Evolutionary conservation across 306 rosid genomes (phyloP).

Genomic region (Acacia acuminata): DNA sequence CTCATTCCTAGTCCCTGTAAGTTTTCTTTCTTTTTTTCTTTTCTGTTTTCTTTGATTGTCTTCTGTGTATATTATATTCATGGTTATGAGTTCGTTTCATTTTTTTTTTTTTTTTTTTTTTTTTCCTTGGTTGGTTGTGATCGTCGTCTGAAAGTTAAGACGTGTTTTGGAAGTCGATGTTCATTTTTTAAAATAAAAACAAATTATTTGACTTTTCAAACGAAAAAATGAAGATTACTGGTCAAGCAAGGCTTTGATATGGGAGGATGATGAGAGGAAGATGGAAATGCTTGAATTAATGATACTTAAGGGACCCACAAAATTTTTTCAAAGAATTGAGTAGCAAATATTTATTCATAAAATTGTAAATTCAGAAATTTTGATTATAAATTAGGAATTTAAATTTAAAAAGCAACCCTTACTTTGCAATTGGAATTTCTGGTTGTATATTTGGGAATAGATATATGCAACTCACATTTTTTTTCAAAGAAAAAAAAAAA

Average conservation of each 20-base stretch:
- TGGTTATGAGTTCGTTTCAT: neutral
- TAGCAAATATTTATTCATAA: neutral
- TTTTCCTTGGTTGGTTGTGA: neutral
- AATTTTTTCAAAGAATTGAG: too few relatives aligned
- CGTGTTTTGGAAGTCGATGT: neutral
- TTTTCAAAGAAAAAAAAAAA: too few relatives aligned
- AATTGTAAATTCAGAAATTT: too few relatives aligned
- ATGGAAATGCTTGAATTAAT: neutral
- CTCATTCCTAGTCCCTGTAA: conserved; percentile 26
- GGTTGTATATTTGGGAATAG: neutral
- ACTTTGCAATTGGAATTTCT: neutral
- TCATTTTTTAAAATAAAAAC: neutral
- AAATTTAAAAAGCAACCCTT: neutral
- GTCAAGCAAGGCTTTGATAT: neutral
- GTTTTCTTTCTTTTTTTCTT: neutral
- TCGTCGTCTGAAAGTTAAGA: neutral
- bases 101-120: neutral
- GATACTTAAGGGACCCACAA: neutral
- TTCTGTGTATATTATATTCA: neutral
- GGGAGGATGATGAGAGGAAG: neutral
- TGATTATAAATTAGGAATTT: too few relatives aligned
- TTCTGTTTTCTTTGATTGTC: neutral
- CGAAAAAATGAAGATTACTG: neutral
- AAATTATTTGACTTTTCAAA: neutral
- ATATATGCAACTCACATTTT: neutral